phyloP scores from a whole-genome alignment of 202 grass and related monocot species.

The Bolboschoenoplectus hybrid region DNA sequence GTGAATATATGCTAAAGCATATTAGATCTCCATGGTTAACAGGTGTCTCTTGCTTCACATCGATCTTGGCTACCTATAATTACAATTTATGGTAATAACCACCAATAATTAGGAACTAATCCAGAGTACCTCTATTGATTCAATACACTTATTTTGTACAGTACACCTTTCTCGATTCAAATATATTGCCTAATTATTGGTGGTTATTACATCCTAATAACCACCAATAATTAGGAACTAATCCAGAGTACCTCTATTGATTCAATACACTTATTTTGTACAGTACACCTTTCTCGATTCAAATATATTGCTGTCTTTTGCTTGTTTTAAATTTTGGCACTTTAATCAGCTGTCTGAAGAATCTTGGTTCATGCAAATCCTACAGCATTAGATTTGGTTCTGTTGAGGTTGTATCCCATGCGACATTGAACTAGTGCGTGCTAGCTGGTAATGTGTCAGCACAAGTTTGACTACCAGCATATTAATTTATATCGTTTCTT shows the following conservation, averaged over 20 bases:
- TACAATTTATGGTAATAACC: background rate
- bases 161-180: background rate
- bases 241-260: background rate
- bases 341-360: background rate
- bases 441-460: background rate
- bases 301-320: background rate
- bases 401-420: background rate
- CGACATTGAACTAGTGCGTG: background rate
- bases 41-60: constrained; percentile 93
- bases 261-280: background rate
- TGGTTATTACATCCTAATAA: too few relatives aligned
- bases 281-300: background rate
- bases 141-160: background rate
- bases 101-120: constrained; percentile 12
- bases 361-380: background rate
- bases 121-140: background rate
- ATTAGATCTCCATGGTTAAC: constrained; percentile 89
- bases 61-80: constrained; percentile 83
- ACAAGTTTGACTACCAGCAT: background rate
- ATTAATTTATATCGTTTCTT: background rate
- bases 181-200: too few relatives aligned
- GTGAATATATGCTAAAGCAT: constrained; percentile 98
- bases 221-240: constrained; percentile 14
- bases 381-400: background rate
- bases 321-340: constrained; percentile 1